Conservation (phyloP, 2,329 filamentous ascomycete species). For the Fusarium drepaniforme region DNA sequence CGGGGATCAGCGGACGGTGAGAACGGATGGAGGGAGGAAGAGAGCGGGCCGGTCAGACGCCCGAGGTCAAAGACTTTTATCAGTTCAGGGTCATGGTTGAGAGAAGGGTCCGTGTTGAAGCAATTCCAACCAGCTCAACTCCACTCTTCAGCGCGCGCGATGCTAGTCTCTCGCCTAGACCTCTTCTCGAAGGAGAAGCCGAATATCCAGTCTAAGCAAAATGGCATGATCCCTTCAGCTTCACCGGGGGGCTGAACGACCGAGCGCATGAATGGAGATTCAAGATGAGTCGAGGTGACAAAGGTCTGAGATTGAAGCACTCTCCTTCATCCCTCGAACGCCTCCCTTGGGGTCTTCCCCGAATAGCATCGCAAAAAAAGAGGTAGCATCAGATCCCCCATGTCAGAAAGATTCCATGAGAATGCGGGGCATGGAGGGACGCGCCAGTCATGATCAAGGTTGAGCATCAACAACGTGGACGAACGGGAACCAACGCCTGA, state of each 20-base stretch:
- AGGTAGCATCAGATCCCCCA: neutral
- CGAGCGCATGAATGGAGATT: conserved; percentile 16
- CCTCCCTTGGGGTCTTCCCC: neutral
- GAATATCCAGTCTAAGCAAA: conserved; percentile 8
- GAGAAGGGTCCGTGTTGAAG: conserved; percentile 26
- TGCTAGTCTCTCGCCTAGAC: conserved; percentile 6
- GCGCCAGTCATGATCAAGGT: neutral
- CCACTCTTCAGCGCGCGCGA: conserved; percentile 11
- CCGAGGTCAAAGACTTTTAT: conserved; percentile 12
- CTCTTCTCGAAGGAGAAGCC: conserved; percentile 23
- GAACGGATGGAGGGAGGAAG: neutral
- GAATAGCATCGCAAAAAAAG: neutral
- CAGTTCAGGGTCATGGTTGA: conserved; percentile 11
- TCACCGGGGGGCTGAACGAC: neutral
- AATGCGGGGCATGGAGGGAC: neutral
- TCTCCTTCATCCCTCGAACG: neutral
- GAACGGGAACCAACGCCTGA: conserved; percentile 15
- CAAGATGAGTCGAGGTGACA: conserved; percentile 14
- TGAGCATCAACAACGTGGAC: conserved; percentile 14
- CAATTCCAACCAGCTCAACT: conserved; percentile 4
- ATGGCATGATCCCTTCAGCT: conserved; percentile 20
- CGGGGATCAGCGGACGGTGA: conserved; percentile 20
- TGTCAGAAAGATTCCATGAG: neutral
- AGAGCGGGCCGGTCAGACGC: conserved; percentile 11
- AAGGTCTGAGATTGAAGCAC: conserved; percentile 4